Evolutionary conservation across 306 rosid species (phyloP).

Genomic region (Mimosa pudica): DNA sequence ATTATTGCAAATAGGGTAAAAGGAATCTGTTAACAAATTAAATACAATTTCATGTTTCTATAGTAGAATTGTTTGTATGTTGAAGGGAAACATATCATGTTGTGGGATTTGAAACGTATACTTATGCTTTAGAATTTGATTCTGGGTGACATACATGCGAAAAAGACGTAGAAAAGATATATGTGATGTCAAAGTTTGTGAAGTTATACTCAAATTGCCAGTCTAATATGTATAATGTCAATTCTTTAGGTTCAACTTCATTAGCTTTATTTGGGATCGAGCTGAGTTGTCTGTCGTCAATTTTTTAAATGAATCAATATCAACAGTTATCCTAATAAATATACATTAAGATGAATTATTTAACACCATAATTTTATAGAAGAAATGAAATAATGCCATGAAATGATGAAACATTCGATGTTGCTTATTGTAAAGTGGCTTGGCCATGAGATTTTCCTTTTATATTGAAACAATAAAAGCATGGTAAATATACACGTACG

Average conservation of each 20-base stretch:
- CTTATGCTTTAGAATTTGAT: background rate
- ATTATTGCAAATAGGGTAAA: too few relatives aligned
- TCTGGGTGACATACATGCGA: background rate
- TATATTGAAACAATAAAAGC: background rate
- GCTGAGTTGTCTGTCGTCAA: background rate
- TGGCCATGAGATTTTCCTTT: background rate
- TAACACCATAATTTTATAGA: background rate
- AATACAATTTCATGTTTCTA: background rate
- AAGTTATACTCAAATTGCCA: background rate
- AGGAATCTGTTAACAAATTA: too few relatives aligned
- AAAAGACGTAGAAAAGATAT: background rate
- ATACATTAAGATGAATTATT: background rate
- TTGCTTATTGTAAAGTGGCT: background rate
- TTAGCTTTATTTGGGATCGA: background rate
- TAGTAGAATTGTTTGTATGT: background rate
- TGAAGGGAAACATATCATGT: background rate
- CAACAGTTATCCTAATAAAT: background rate
- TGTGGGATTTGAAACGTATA: background rate
- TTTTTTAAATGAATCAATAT: too few relatives aligned
- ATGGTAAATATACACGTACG: too few relatives aligned
- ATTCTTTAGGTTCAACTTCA: background rate
- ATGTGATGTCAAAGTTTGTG: background rate
- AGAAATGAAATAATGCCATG: background rate
- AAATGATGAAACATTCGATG: background rate
- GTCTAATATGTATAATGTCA: background rate